phyloP scores from a whole-genome alignment of 2,329 filamentous ascomycete genomes.

The Fusarium goolgardi region DNA sequence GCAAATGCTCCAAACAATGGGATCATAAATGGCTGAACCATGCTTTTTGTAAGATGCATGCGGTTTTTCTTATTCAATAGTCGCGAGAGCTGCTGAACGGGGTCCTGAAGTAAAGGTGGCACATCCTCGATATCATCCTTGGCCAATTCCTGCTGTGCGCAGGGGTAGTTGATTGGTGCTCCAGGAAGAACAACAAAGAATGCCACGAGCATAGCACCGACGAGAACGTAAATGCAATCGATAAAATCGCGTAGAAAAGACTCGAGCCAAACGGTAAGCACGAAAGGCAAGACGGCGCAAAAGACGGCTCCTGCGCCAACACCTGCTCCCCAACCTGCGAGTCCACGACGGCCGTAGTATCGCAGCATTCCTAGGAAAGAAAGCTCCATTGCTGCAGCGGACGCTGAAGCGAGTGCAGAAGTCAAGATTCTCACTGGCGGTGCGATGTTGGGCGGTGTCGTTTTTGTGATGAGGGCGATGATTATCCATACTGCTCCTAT shows the following conservation, averaged over 20 bases:
- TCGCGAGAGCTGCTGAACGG: conserved; percentile 38
- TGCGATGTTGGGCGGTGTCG: conserved; percentile 51
- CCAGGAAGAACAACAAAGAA: conserved; percentile 49
- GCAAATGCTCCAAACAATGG: conserved; percentile 45
- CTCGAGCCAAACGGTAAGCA: conserved; percentile 46
- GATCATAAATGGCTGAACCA: conserved; percentile 45
- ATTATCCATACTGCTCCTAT: conserved; percentile 48
- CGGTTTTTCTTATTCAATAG: conserved; percentile 34
- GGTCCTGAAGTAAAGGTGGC: conserved; percentile 54
- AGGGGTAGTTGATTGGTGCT: conserved; percentile 41
- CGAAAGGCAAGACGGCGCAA: conserved; percentile 48
- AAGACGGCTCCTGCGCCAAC: conserved; percentile 48
- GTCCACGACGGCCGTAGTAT: conserved; percentile 47
- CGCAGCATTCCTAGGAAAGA: conserved; percentile 49
- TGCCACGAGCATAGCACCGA: conserved; percentile 44
- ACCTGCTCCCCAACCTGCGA: conserved; percentile 53
- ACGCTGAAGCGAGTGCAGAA: conserved; percentile 47
- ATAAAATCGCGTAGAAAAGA: conserved; percentile 47
- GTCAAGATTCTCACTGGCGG: conserved; percentile 48
- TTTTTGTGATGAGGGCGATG: conserved; percentile 44
- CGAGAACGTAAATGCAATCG: conserved; percentile 45
- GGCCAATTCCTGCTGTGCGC: conserved; percentile 6
- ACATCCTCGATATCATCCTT: conserved; percentile 37
- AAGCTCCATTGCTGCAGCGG: conserved; percentile 50
- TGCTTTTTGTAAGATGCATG: conserved; percentile 12